Base-by-base conservation (phyloP, 371 early-diverging fungal genomes). In the Fennellomyces sp. region DNA sequence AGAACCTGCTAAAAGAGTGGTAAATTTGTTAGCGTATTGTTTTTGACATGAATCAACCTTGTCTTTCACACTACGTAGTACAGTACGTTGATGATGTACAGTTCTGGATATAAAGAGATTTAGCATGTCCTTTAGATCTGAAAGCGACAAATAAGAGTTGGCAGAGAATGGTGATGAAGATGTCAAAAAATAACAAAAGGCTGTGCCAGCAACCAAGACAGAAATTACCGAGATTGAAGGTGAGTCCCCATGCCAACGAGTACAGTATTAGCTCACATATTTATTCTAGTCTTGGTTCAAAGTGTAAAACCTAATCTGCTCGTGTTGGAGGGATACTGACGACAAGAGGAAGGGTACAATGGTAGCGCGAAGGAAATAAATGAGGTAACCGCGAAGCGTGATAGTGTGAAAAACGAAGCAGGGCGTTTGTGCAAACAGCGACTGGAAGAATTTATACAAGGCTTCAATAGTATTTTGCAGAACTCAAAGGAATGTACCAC, bases 401-500 rank as follows among this genome's bases (percentile, higher is more conserved):
- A 97, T 68, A 73, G 65, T 6, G 87, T 87, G 17, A 93, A 94
- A 75, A 65, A 71, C 23, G 73, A 80, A 54, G 89, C 91, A 49
- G 97, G 96, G 58, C 75, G 75, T 8, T 73, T 98, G 52, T 88
- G n/a, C 23, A 93, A 92, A 50, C 70, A 81, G 58, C 86, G 99
- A 38, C 70, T 94, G 13, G 91, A 92, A 33, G 92, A 94, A 75
- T 99, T 99, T 72, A 97, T 99, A 97, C 80, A 83, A 11, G 99
- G 99, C 0, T 99, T 99, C 73, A 91, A 87, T 33, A 77, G 83
- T 27, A 98, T 99, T 47, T 96, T 99, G 25, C 79, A 88, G 61
- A 91, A 66, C 81, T 99, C 28, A 99, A 99, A 78, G 97, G 97
- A 78, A 99, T 99, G 93, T 99, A 99, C 73, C 97, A 95, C n/a